Percentiles rank a stretch among this genome's conserved stretches.
Conservation (phyloP, 176 grass and related monocot species). For the Hyparrhenia diplandra region DNA sequence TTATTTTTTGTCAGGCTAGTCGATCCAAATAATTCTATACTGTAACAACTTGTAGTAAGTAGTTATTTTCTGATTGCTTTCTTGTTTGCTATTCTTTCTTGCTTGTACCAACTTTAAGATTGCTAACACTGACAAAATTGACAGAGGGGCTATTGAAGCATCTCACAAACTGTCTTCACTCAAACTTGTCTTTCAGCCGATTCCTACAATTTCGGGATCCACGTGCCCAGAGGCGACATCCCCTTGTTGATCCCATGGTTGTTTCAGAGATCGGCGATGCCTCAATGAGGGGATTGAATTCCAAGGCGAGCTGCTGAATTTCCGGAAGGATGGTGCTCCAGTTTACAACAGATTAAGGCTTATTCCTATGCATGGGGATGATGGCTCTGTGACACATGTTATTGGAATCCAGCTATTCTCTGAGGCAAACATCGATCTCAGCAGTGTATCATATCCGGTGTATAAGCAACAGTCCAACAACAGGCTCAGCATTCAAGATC, state of each 20-base stretch:
- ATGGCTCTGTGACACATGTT: conserved; percentile 63
- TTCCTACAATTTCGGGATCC: conserved; percentile 95
- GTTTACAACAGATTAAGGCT: conserved; percentile 74
- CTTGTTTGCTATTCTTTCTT: not conserved
- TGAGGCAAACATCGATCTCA: conserved; percentile 67
- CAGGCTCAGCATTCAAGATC: conserved; percentile 34
- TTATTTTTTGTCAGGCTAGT: not conserved
- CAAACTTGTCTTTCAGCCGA: conserved; percentile 69
- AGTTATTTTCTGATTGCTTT: not conserved
- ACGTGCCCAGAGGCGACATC: conserved; percentile 70
- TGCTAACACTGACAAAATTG: conserved; percentile 33
- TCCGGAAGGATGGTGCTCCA: conserved; percentile 83
- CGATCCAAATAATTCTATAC: not conserved
- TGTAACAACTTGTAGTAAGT: not conserved
- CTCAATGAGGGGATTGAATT: conserved; percentile 76
- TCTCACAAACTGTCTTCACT: conserved; percentile 50
- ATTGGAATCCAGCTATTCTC: conserved; percentile 90
- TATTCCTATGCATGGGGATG: conserved; percentile 76
- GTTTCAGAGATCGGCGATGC: conserved; percentile 79
- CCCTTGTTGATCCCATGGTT: conserved; percentile 81
- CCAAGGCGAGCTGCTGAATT: conserved; percentile 89
- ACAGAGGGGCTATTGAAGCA: conserved; percentile 25
- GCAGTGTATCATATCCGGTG: conserved; percentile 68
- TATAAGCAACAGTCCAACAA: conserved; percentile 56
- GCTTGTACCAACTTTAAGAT: not conserved